Evolutionary conservation across 305 asterid genomes (phyloP), one percentile per base, ranked within the genome.

Genomic region (Vinca major): DNA sequence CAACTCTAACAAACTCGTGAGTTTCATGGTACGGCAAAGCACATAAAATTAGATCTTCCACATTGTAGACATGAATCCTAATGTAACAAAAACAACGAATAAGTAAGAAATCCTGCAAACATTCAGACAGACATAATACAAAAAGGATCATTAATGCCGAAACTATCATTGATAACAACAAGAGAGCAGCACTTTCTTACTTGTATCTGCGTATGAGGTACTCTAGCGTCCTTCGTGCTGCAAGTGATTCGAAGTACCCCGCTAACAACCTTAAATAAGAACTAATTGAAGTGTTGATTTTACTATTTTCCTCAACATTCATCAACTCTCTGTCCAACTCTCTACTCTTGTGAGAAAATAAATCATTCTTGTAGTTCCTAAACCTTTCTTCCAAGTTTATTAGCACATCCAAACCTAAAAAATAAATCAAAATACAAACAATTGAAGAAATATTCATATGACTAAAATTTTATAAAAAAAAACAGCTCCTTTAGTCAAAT

Each of bases 11-110:
- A 74, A 93, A 93, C 39, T 78, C 82, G 69, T 82, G 91, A 3
- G 97, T 87, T 69, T 90, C 97, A 74, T 90, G 99, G 80, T 86
- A 93, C 0, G 99, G 99, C 84, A 93, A 74, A 48, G 90, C 81
- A 78, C 99, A 89, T 70, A 93, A 77, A 74, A 93, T 86, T 79
- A 90, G 81, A 65, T 89, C 97, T 65, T 90, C 99, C 9, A 62
- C 70, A 77, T 90, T 89, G 85, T 82, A 81, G 26, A 74, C 82
- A 70, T 90, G 96, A 82, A 88, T 75, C 90, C 99, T 93, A 76
- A 36, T 39, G 16, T 57, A 47, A 50, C 65, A 74, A 68, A 55
- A 54, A 6, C 33, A 63, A 45, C 54, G 20, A 37, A 20, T 52
- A 52, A 43, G 52, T 61, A 72, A 37, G 65, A 69, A 44, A 68